Base-by-base conservation (phyloP, 495 filamentous ascomycete species). In the Hyaloscypha finlandica region DNA sequence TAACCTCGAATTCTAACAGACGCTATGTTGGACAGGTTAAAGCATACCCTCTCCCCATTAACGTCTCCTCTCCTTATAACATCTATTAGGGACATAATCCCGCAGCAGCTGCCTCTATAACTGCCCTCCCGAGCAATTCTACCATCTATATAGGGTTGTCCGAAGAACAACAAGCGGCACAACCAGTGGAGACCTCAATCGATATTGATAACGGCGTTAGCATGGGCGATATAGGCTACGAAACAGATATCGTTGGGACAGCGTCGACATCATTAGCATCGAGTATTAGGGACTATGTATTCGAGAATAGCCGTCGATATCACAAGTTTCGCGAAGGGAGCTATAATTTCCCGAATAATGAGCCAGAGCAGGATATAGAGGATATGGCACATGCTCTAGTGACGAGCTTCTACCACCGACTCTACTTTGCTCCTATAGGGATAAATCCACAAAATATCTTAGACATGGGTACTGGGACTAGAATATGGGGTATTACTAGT, bases 181-280 rank as follows among this genome's bases (percentile, higher is more conserved):
- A 53, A 53, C 22, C 4, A 4, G 51, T 4, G 51, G 51, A 53
- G 51, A 53, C 51, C 22, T 53, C 16, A 53, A 19, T 14, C 16
- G 16, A 53, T 53, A 25, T 25, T 53, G 16, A 53, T 53, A 53
- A 14, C 16, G 51, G 51, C 22, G 51, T 53, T 4, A 14, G 22
- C 16, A 53, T 53, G 16, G 16, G 51, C 51, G 51, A 53, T 53
- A 53, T 25, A 53, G 51, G 51, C 51, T 53, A 53, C 51, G 51
- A 53, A 53, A 53, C 16, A 25, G 51, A 53, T 53, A 53, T 4
- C 51, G 51, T 19, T 25, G 16, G 51, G 4, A 53, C 51, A 14
- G 16, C 51, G 6, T 53, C 51, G 22, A 53, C 16, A 25, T 53
- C 16, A 53, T 14, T 53, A 53, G 51, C 16, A 19, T 53, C 51